Conservation (phyloP, 1,284 basidiomycete species). For the Puccinia horiana region DNA sequence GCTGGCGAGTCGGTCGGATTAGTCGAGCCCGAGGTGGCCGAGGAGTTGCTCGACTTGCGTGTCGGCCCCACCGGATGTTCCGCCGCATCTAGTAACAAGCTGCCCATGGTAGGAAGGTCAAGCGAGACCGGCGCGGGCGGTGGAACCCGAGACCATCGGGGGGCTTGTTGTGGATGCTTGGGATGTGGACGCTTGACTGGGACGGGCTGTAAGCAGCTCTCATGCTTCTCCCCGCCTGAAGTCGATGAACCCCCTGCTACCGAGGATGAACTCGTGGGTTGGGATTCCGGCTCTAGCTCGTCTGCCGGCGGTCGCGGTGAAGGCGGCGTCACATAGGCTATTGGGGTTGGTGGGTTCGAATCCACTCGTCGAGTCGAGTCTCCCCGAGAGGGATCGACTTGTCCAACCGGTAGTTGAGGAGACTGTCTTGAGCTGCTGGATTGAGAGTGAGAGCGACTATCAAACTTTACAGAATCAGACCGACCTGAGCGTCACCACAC, state of each 20-base stretch:
- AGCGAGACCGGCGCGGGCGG: conserved; percentile 33
- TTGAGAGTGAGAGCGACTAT: not conserved
- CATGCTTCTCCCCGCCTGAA: not conserved
- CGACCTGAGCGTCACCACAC: not conserved
- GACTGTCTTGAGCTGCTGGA: not conserved
- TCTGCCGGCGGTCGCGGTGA: conserved; percentile 5
- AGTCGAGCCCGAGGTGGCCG: not conserved
- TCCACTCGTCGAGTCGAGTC: not conserved
- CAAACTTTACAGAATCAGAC: not conserved
- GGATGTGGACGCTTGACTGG: not conserved
- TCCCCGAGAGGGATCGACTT: not conserved
- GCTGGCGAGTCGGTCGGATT: not conserved
- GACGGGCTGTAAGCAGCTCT: not conserved
- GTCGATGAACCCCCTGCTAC: not conserved
- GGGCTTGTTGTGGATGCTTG: not conserved
- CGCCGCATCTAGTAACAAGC: not conserved
- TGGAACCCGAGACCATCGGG: not conserved
- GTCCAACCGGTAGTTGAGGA: not conserved
- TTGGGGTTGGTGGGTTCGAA: conserved; percentile 6
- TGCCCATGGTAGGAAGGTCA: conserved; percentile 40
- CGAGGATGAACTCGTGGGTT: not conserved
- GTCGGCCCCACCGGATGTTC: not conserved
- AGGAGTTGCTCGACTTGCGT: not conserved
- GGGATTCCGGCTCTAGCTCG: not conserved
- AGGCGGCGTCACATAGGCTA: conserved; percentile 44